These are phyloP conservation scores for Fusarium transvaalense DNA, from an alignment of 2,329 filamentous ascomycete genomes.

Conservation along the genomic window DNA sequence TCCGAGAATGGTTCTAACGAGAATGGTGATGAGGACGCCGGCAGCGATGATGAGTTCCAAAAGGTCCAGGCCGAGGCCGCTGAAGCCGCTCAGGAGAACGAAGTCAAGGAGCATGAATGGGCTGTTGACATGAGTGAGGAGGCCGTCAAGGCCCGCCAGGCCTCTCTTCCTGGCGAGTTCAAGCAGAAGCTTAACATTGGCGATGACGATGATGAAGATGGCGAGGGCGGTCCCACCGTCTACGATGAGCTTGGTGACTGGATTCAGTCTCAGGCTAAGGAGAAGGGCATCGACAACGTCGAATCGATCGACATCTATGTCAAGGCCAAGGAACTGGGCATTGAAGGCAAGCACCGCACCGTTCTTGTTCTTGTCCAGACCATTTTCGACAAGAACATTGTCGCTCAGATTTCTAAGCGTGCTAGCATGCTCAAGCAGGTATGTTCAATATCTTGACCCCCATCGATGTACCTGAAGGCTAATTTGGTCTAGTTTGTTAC, in stretches of 20 bases:
- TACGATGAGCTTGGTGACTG: constrained; percentile 95
- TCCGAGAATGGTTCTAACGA: constrained; percentile 65
- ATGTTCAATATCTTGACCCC: constrained; percentile 48
- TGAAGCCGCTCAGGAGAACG: constrained; percentile 63
- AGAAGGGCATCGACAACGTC: constrained; percentile 82
- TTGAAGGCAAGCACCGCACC: constrained; percentile 94
- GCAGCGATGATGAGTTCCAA: constrained; percentile 92
- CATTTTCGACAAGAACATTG: constrained; percentile 90
- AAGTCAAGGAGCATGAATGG: constrained; percentile 90
- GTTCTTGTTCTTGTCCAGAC: constrained; percentile 92
- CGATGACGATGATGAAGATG: constrained; percentile 84
- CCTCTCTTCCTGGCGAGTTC: constrained; percentile 92
- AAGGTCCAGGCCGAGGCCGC: constrained; percentile 76
- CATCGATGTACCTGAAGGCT: constrained; percentile 36
- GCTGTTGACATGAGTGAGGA: constrained; percentile 96
- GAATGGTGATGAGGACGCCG: constrained; percentile 71
- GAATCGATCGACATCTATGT: constrained; percentile 92
- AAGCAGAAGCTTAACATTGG: constrained; percentile 90
- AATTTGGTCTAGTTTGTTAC: constrained; percentile 74
- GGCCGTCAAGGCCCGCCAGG: constrained; percentile 93
- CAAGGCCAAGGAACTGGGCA: constrained; percentile 96
- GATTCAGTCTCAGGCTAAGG: constrained; percentile 81
- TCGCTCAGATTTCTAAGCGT: constrained; percentile 86
- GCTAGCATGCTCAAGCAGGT: constrained; percentile 90
- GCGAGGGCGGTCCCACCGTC: constrained; percentile 78